A percentile compares a stretch with the other conserved stretches of the same genome.
Evolutionary conservation across 306 rosid species (phyloP).

Genomic region (cucumber (Cucumis sativus)): Cucumber_9930_V3 NC_026660.2:3289501-3290000

Average conservation of each 20-base stretch:
- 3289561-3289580: conserved; percentile 43
- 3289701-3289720: conserved; percentile 93
- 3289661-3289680: conserved; percentile 48
- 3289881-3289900: background rate
- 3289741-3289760: conserved; percentile 77
- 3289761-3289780: conserved; percentile 85
- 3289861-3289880: conserved; percentile 71
- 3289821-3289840: conserved; percentile 82
- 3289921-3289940: background rate
- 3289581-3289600: conserved; percentile 32
- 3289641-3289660: conserved; percentile 41
- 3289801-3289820: conserved; percentile 84
- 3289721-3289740: conserved; percentile 72
- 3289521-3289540: conserved; percentile 34
- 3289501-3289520: conserved; percentile 43
- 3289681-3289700: conserved; percentile 60
- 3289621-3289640: conserved; percentile 18
- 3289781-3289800: conserved; percentile 65
- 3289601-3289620: conserved; percentile 30
- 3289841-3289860: conserved; percentile 99
- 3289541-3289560: conserved; percentile 34
- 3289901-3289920: background rate
- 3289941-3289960: background rate
- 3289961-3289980: background rate
- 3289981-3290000: background rate